Evolutionary conservation across 495 filamentous ascomycete genomes (phyloP).

Genomic region (Xylaria acuta): DNA sequence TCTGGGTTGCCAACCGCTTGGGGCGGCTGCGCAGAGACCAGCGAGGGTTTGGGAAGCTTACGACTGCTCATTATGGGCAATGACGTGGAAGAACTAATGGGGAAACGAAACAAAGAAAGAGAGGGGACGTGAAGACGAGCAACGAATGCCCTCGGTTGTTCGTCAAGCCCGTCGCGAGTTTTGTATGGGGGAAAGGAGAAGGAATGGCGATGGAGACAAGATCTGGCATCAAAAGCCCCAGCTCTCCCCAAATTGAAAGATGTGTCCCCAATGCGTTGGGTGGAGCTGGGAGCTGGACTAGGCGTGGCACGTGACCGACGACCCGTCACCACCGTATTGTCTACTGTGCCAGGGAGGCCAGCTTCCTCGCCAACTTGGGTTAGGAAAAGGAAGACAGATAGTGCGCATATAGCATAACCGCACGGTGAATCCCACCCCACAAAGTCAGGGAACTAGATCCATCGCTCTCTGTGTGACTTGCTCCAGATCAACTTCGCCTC

Average conservation of each 20-base stretch:
- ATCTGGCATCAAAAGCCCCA: conserved; percentile 57
- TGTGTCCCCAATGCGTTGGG: conserved; percentile 58
- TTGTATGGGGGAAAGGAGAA: conserved; percentile 40
- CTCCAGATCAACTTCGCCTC: no score
- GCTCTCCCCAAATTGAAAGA: conserved; percentile 48
- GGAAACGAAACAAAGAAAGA: conserved; percentile 52
- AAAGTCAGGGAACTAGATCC: neutral
- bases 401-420: neutral
- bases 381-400: neutral
- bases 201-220: conserved; percentile 47
- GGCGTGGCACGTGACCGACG: conserved; percentile 39
- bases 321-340: neutral
- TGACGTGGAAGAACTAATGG: conserved; percentile 48
- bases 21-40: conserved; percentile 40
- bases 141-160: conserved; percentile 38
- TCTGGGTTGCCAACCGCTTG: conserved; percentile 36
- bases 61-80: conserved; percentile 62
- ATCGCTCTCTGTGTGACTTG: no score
- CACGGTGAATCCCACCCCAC: neutral
- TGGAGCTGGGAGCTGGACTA: conserved; percentile 39
- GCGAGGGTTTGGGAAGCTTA: conserved; percentile 53
- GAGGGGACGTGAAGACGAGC: conserved; percentile 47
- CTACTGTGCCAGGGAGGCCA: neutral
- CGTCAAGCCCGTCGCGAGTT: conserved; percentile 44
- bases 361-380: neutral